Percentiles rank a stretch among this genome's conserved stretches.
phyloP scores from a whole-genome alignment of 345 rosid genomes.

The Gynandropsis gynandra region DNA sequence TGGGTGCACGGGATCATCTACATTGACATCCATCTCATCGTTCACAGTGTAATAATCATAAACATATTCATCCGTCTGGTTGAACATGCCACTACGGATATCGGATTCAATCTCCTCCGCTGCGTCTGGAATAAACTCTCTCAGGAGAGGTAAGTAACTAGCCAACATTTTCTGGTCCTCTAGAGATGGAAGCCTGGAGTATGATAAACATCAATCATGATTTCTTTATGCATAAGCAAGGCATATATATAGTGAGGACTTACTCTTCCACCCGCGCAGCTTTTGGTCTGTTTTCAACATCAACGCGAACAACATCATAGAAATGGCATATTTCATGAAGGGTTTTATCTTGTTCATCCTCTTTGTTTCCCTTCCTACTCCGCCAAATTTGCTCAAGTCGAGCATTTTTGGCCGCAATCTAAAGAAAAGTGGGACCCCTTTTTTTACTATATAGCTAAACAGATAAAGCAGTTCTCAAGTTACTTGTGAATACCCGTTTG shows the following conservation, averaged over 20 bases:
- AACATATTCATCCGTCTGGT: conserved; percentile 50
- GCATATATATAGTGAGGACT: conserved; percentile 27
- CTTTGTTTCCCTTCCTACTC: conserved; percentile 41
- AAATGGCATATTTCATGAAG: conserved; percentile 53
- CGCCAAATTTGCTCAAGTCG: conserved; percentile 90
- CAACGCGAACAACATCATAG: conserved; percentile 75
- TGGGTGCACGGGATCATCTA: conserved; percentile 25
- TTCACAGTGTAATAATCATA: conserved; percentile 70
- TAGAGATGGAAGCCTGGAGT: conserved; percentile 48
- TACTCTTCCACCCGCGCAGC: conserved; percentile 38
- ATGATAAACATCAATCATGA: conserved; percentile 10
- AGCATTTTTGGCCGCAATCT: conserved; percentile 60
- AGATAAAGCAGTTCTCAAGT: conserved; percentile 1
- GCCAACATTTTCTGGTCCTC: conserved; percentile 60
- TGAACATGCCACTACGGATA: conserved; percentile 27
- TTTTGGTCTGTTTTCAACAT: conserved; percentile 34
- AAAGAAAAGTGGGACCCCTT: not conserved
- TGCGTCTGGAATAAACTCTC: conserved; percentile 69
- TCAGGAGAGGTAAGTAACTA: conserved; percentile 66
- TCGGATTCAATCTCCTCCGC: conserved; percentile 72
- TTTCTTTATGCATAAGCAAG: conserved; percentile 6
- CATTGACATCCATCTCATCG: conserved; percentile 35
- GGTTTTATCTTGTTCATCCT: conserved; percentile 25
- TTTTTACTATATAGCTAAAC: not conserved
- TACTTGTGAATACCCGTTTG: no score